phyloP scores from a whole-genome alignment of 148 eudicot species.

The Arctostaphylos glauca region DNA sequence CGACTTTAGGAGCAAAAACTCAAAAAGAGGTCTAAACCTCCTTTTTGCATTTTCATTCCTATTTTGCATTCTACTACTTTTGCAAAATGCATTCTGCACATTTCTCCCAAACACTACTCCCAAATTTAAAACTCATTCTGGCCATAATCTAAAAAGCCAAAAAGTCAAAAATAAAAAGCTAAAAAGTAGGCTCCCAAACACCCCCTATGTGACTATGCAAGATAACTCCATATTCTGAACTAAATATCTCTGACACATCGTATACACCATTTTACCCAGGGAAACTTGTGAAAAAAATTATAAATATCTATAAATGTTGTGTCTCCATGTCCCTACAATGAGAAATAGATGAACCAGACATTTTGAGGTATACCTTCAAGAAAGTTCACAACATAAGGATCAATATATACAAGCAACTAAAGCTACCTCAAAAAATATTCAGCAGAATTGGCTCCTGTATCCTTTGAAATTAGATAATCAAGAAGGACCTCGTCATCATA shows the following conservation, averaged over 20 bases:
- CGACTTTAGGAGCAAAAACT: too few species aligned
- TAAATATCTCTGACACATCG: neutral
- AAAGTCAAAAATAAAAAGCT: too few species aligned
- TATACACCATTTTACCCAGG: neutral
- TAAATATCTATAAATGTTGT: neutral
- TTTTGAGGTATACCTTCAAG: neutral
- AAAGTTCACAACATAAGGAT: neutral
- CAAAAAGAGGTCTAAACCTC: too few species aligned
- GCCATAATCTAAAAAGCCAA: too few species aligned
- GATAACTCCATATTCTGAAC: neutral
- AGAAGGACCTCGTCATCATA: conserved; percentile 95
- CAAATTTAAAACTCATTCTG: too few species aligned
- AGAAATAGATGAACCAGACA: neutral
- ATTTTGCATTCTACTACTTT: too few species aligned
- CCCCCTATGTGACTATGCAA: neutral
- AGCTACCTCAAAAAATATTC: too few species aligned
- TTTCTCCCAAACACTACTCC: too few species aligned
- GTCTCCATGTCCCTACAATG: neutral
- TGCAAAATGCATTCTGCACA: too few species aligned
- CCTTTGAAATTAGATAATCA: conserved; percentile 92
- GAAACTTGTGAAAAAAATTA: neutral
- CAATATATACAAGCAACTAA: conserved; percentile 9
- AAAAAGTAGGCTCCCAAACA: too few species aligned
- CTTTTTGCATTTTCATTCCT: too few species aligned
- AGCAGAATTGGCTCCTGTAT: conserved; percentile 67